These are phyloP conservation scores for Fonsecaea pugnacius DNA, from an alignment of 2,329 filamentous ascomycete genomes.

Conservation along the genomic window DNA sequence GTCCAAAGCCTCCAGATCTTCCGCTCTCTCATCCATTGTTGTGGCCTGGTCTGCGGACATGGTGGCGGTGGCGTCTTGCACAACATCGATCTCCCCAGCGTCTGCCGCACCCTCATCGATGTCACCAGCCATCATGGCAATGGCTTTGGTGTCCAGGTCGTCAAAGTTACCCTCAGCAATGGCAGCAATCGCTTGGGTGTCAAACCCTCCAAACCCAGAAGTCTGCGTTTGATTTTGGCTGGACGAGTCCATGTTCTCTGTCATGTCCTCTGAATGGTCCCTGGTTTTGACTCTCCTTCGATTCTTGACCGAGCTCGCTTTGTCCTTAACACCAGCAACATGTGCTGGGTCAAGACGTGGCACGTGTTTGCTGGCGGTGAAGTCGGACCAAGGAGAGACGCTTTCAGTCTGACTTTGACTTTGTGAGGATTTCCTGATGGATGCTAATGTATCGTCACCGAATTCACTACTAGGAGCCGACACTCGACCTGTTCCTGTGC, in stretches of 20 bases:
- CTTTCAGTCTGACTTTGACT: slow-evolving; percentile 32
- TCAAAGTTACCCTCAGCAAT: slow-evolving; percentile 37
- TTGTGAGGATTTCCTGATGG: slow-evolving; percentile 42
- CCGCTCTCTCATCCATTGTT: slow-evolving; percentile 5
- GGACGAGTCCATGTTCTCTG: slow-evolving; percentile 33
- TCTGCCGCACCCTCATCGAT: slow-evolving; percentile 34
- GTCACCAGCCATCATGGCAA: slow-evolving; percentile 36
- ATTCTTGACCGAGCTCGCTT: slow-evolving; percentile 42
- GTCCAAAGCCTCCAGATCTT: slow-evolving; percentile 34
- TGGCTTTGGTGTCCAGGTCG: slow-evolving; percentile 37
- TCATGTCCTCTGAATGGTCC: slow-evolving; percentile 31
- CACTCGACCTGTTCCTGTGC: slow-evolving; percentile 75
- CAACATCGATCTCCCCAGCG: slow-evolving; percentile 31
- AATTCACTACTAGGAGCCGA: slow-evolving; percentile 67
- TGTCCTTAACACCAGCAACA: slow-evolving; percentile 17
- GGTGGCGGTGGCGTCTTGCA: slow-evolving; percentile 23
- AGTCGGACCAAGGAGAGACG: slow-evolving; percentile 80
- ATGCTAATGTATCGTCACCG: slow-evolving; percentile 56
- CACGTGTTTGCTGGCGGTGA: slow-evolving; percentile 73
- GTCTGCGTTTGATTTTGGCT: slow-evolving; percentile 41
- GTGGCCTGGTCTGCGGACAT: slow-evolving; percentile 21
- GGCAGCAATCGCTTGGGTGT: slow-evolving; percentile 37
- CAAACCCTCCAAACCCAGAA: slow-evolving; percentile 33
- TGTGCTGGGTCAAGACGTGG: slow-evolving; percentile 46
- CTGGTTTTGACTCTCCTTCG: slow-evolving; percentile 30